Base-by-base conservation (phyloP, 345 rosid genomes). In the Eucalyptus fibrosa region DNA sequence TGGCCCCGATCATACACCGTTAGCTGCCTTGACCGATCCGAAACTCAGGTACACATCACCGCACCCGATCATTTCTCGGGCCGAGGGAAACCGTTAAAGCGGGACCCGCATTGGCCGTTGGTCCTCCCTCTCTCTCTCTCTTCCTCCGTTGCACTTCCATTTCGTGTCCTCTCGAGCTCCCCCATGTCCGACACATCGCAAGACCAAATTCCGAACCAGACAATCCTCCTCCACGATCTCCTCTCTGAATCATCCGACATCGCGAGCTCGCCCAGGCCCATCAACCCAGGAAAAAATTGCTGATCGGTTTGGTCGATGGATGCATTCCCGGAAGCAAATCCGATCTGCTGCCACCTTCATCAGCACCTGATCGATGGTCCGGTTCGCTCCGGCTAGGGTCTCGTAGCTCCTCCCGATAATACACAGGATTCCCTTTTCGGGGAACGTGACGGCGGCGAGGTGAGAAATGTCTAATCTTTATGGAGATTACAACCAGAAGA, bases 401-500 rank as follows among this genome's bases (percentile, higher is more conserved):
- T 77, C 85, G 47, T 77, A 77, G 85, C 85, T 40, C 85, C 85
- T 23, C 85, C 47, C 5, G 28, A 40, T 23, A 21, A 77, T 14
- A 23, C 6, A 6, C 11, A 53, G 59, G 11, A 17, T 42, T 89
- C 51, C 42, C 40, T 59, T 60, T n/a, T 32, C 16, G 87, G 69
- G 34, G 12, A 56, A 24, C 45, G 67, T 3, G 67, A 40, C 81
- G 42, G 69, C 18, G 56, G 88, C 47, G 83, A 4, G 34, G 69
- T 60, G 62, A 56, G 62, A 56, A 56, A 56, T 96, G 98, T 94
- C 98, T 89, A 96, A 95, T 92, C 91, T 95, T 86, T 92, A 94
- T 90, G 95, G 96, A 91, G 97, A 96, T 93, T 96, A 92, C 90
- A 96, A 93, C 86, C 97, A 95, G 88, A 96, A 95, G 96, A 94